Evolutionary conservation across 2,329 filamentous ascomycete genomes (phyloP), one percentile per base, ranked within the genome.

Genomic region (Trichoderma polysporum): DNA sequence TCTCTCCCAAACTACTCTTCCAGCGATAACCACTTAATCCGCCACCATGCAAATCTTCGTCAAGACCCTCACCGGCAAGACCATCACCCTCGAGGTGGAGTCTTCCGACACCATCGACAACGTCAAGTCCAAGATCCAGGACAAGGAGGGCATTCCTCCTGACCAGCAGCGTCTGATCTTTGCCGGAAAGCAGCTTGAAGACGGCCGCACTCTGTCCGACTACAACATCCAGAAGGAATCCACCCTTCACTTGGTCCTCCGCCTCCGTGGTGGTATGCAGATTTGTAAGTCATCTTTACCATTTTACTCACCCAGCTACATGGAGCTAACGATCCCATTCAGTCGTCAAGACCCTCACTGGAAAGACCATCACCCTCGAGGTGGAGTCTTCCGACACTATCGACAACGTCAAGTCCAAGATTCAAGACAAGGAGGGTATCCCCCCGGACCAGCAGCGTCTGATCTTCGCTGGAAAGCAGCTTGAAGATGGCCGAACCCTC

Each of bases 151-250:
- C 50, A 97, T 98, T 66, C 94, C 94, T 54, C 94, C 94, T 12
- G 94, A 97, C 77, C 94, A 98, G 82, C 94, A 97, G 84, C 94
- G 94, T 74, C 81, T 97, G 72, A 97, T 97, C 79, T 97, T 97
- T 73, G 94, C 94, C 52, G 94, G 94, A 69, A 98, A 98, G 86
- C 94, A 98, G 79, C 88, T 97, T 4, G 94, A 98, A 80, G 94
- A 98, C 73, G 94, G 94, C 69, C 84, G 84, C 63, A 86, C 84
- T 66, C 79, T 86, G 8, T 82, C 81, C 62, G 84, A 85, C 69
- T 84, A 85, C 81, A 85, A 85, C 75, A 87, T 86, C 65, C 84
- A 86, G 77, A 86, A 86, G 79, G 84, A 86, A 79, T 89, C 86
- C 1, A 93, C 90, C 31, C 87, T 92, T 17, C 90, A 93, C 74